Base-by-base conservation (phyloP, 164 flowering plant genomes). In the Akebia trifoliata region DNA sequence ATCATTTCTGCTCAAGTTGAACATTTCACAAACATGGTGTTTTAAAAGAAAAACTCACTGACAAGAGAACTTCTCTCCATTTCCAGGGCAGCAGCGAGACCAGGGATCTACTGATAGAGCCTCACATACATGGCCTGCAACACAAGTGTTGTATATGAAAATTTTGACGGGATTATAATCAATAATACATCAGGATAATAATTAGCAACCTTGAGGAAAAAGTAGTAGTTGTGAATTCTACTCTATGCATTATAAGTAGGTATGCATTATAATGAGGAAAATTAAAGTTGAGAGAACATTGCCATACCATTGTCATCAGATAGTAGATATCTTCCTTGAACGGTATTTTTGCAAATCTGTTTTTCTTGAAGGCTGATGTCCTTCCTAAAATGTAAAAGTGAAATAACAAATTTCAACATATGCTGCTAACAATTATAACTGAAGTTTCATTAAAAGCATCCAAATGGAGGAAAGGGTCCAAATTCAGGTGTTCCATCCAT, bases 101-200 rank as follows among this genome's bases (percentile, higher is more conserved):
- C 63, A 67, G 22, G 87, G 76, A 76, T 90, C 83, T 46, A 86
- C 44, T 2, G 89, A 78, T 12, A 86, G 69, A 60, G 90, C 81
- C 76, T 86, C 77, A 63, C 99, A 93, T 8, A 90, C 90, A 71
- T 79, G 62, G 18, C 98, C 98, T 90, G 67, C 71, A 77, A 52
- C 28, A 44, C 24, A 59, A 70, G 18, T 8, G 40, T 10, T 31
- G 37, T 40, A 31, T 28, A 40, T 32, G 26, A 65, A 55, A 55
- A 49, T 48, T 30, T 20, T 20, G 6, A 39, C 32, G 31, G 47
- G 22, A 32, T 21, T 31, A n/a, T n/a, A n/a, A n/a, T n/a, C n/a
- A n/a, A n/a, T n/a, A n/a, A n/a, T n/a, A n/a, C n/a, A n/a, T n/a
- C n/a, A n/a, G n/a, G n/a, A n/a, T n/a, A n/a, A n/a, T n/a, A n/a